Percentiles rank a stretch among this genome's conserved stretches.
These are phyloP conservation scores for Leccinum longicurvipes DNA, from an alignment of 768 basidiomycete genomes.

Conservation along the genomic window DNA sequence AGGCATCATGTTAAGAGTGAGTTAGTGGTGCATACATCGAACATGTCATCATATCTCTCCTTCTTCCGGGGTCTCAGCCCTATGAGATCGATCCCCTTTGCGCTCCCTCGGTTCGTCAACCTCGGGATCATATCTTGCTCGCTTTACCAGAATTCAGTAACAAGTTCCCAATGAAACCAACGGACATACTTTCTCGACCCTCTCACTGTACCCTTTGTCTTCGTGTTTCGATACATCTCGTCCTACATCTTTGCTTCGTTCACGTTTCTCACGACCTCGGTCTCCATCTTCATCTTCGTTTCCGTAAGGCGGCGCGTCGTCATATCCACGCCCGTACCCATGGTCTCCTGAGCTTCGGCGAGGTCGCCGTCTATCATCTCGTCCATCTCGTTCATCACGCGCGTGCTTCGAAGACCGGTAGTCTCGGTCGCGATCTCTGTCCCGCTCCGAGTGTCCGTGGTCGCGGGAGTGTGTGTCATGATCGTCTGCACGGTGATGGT, in stretches of 20 bases:
- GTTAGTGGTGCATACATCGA: constrained; percentile 8
- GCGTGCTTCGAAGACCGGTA: constrained; percentile 44
- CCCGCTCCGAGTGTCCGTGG: constrained; percentile 31
- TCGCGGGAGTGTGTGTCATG: constrained; percentile 33
- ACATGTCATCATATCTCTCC: constrained; percentile 66
- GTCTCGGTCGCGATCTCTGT: constrained; percentile 40
- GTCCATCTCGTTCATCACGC: constrained; percentile 55
- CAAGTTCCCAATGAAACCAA: background rate
- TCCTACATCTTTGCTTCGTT: constrained; percentile 43
- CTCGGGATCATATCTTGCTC: constrained; percentile 52
- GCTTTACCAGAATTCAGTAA: constrained; percentile 34
- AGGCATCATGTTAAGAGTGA: background rate
- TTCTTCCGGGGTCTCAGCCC: constrained; percentile 83
- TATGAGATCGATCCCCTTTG: constrained; percentile 34
- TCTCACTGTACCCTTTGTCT: constrained; percentile 49
- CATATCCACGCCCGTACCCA: constrained; percentile 43
- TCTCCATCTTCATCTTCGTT: constrained; percentile 40
- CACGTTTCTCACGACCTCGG: constrained; percentile 37
- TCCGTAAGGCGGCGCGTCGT: constrained; percentile 41
- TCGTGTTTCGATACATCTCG: constrained; percentile 37
- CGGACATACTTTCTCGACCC: constrained; percentile 61
- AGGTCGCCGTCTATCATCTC: constrained; percentile 47
- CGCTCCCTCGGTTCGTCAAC: constrained; percentile 43
- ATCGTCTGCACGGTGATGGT: constrained; percentile 36
- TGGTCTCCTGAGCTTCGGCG: constrained; percentile 40